Evolutionary conservation across 306 rosid genomes (phyloP), one percentile per base, ranked within the genome.

Genomic region (Pueraria montana): DNA sequence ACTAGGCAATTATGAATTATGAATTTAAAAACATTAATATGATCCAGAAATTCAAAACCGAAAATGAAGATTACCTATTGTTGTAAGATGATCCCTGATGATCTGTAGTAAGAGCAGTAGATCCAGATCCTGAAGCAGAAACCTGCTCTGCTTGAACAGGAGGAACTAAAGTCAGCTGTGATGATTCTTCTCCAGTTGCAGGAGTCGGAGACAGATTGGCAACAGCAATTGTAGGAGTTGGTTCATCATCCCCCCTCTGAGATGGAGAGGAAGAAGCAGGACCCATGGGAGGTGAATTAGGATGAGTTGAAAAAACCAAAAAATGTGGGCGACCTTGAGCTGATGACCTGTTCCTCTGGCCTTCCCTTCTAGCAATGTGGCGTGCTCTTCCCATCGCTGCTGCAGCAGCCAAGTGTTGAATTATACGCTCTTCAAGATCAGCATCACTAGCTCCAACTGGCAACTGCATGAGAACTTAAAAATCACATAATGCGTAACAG

Each of bases 351-450:
- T 83, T 87, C 77, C 97, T 96, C 72, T 91, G 99, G 86, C 94
- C 92, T 59, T 96, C 99, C 90, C 99, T 90, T 87, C 99, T 92
- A 73, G 97, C 91, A 87, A 91, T 84, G 49, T 96, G 97, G 50
- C 95, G 97, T 61, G 99, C 98, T 78, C 96, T 87, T 75, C 99
- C 99, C 99, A 96, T 96, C 75, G 99, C 98, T 49, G 99, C 98
- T 20, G 99, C 98, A 69, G 99, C 99, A 80, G 99, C 99, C 50
- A 96, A 85, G 90, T 96, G 98, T 84, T 96, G 99, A 68, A 96
- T 90, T 49, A 96, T 94, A 38, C 96, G 96, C 90, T 96, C 99
- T 80, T 96, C 99, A 87, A 96, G 97, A 80, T 96, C 98, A 78
- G 94, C 91, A 79, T 94, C 98, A 88, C 86, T 91, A 46, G 92